A percentile compares a stretch with the other conserved stretches of the same genome.
These are phyloP conservation scores for Calocera viscosa DNA, from an alignment of 768 basidiomycete species.

Conservation along the genomic window DNA sequence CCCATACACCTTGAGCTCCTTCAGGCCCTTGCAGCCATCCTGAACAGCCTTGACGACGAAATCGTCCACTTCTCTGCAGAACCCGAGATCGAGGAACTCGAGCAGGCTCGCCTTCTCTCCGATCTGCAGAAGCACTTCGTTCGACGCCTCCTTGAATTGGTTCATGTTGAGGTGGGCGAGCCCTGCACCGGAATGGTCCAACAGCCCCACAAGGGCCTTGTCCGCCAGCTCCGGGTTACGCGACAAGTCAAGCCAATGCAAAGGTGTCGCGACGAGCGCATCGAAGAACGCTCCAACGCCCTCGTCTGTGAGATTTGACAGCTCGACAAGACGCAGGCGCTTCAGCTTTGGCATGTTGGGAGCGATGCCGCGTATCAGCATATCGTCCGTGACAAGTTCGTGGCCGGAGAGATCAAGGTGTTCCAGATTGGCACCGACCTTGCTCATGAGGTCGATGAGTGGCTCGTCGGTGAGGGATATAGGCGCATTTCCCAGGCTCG, in stretches of 20 bases:
- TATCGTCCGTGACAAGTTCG: constrained; percentile 42
- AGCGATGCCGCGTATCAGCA: constrained; percentile 49
- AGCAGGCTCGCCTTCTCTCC: constrained; percentile 33
- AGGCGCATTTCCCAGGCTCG: constrained; percentile 24
- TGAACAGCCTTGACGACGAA: constrained; percentile 64
- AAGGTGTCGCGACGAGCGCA: constrained; percentile 37
- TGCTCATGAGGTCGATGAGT: constrained; percentile 42
- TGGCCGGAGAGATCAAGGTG: constrained; percentile 65
- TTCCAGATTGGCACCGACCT: constrained; percentile 43
- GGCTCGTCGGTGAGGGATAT: constrained; percentile 43
- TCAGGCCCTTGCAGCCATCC: constrained; percentile 32
- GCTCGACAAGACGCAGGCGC: constrained; percentile 42
- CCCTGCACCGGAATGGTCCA: constrained; percentile 50
- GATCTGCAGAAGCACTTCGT: constrained; percentile 34
- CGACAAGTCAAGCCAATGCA: constrained; percentile 46
- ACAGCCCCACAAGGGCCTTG: constrained; percentile 46
- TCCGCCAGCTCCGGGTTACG: constrained; percentile 46
- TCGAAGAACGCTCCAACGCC: constrained; percentile 61
- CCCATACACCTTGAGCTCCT: constrained; percentile 43
- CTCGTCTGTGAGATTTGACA: constrained; percentile 53
- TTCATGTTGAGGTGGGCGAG: constrained; percentile 60
- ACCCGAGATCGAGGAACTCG: constrained; percentile 62
- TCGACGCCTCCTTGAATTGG: constrained; percentile 53
- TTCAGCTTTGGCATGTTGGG: constrained; percentile 37
- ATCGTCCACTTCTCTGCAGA: constrained; percentile 73